Percentiles rank a stretch among this genome's conserved stretches.
Conservation (phyloP, 2,329 filamentous ascomycete genomes). For the Pseudocercospora musae region DNA sequence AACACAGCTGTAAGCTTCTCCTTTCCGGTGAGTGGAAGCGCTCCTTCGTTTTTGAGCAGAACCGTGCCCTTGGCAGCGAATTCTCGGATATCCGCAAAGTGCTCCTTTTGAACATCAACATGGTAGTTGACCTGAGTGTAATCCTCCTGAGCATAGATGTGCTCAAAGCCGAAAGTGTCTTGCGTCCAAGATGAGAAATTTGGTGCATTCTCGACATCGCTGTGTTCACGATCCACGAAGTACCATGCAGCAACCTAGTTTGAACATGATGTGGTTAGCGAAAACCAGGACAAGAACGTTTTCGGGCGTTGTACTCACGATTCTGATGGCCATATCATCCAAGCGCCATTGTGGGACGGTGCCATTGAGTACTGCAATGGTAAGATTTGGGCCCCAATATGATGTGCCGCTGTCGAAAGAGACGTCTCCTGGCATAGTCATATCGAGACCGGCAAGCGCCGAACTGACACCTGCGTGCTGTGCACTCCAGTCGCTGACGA, state of each 20-base stretch:
- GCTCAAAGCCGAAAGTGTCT: slow-evolving; percentile 68
- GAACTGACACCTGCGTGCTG: slow-evolving; percentile 67
- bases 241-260: slow-evolving; percentile 54
- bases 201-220: slow-evolving; percentile 50
- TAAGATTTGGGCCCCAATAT: slow-evolving; percentile 70
- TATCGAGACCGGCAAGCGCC: slow-evolving; percentile 63
- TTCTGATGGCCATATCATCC: slow-evolving; percentile 89
- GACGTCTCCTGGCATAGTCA: slow-evolving; percentile 89
- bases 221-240: slow-evolving; percentile 57
- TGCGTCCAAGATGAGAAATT: slow-evolving; percentile 89
- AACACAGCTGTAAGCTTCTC: slow-evolving; percentile 74
- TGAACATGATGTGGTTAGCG: too few species aligned
- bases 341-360: slow-evolving; percentile 81
- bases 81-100: slow-evolving; percentile 69
- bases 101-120: slow-evolving; percentile 76
- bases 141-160: slow-evolving; percentile 60
- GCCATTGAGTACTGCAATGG: slow-evolving; percentile 81
- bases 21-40: slow-evolving; percentile 69
- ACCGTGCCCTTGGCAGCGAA: slow-evolving; percentile 79
- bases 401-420: slow-evolving; percentile 61
- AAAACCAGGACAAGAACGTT: not conserved
- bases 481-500: slow-evolving; percentile 66
- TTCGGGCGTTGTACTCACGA: slow-evolving; percentile 43
- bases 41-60: slow-evolving; percentile 78
- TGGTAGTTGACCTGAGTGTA: slow-evolving; percentile 70